Base-by-base conservation (phyloP, 257 asterid genomes). In the Fraxinus quadrangulata region DNA sequence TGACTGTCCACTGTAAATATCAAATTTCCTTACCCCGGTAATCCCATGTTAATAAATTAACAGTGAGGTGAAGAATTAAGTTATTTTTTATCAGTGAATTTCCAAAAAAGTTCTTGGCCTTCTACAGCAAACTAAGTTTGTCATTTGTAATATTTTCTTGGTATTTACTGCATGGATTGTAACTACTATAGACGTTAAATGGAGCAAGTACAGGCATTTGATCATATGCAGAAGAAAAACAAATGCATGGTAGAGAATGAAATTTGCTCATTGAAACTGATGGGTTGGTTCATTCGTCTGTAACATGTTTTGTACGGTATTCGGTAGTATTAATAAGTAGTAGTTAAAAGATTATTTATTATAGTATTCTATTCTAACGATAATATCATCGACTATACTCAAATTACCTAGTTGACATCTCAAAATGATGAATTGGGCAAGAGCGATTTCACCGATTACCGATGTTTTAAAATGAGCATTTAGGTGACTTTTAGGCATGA, bases 1-100 rank as follows among this genome's bases (percentile, higher is more conserved):
- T 23, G 84, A 82, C 37, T 39, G 74, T 37, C 34, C 78, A 16
- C 24, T 37, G 69, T 82, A 45, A 68, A 75, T n/a, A 68, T 16
- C 74, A 67, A 14, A 21, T 63, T 45, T 28, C 30, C 10, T 17
- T 14, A 12, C 13, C 37, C 51, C 74, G 0, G 28, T 70, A 36
- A 28, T 30, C 68, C 0, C 2, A 14, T 26, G n/a, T 9, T 47
- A 65, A 80, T 49, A 77, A 23, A 68, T 75, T 63, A 24, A 63
- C 4, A 63, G 17, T 7, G 69, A 63, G 69, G 69, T 63, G 34
- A 63, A 63, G 13, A 63, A 12, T 63, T 63, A 9, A 63, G 26
- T 63, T 23, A 63, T 10, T 9, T 40, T 63, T 63, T 63, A 10
- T 26, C 69, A 11, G 19, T 23, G 68, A 21, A 21, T 7, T 61